Conservation (phyloP, 164 flowering plant genomes). For the Macadamia tetraphylla region DNA sequence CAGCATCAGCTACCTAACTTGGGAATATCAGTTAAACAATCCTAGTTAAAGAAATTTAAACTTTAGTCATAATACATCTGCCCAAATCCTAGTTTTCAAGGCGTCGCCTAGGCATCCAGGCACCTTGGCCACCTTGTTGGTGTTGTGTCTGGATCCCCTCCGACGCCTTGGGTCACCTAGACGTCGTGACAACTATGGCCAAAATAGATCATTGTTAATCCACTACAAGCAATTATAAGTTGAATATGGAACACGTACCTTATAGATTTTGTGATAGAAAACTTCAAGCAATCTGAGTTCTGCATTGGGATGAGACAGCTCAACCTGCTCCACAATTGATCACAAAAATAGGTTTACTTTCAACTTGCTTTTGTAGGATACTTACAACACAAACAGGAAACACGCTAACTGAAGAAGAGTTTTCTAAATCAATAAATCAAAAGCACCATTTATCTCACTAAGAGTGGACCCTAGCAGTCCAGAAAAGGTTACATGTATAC, state of each 20-base stretch:
- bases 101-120: too few relatives aligned
- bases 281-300: conserved; percentile 66
- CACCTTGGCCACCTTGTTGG: too few relatives aligned
- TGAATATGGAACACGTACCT: conserved; percentile 27
- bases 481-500: neutral
- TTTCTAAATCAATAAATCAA: neutral
- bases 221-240: neutral
- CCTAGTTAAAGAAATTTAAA: neutral
- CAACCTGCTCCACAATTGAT: conserved; percentile 34
- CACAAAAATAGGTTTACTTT: neutral
- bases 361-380: neutral
- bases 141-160: too few relatives aligned
- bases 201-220: neutral
- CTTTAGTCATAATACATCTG: too few relatives aligned
- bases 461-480: neutral
- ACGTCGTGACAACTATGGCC: too few relatives aligned
- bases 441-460: neutral
- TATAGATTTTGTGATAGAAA: conserved; percentile 62
- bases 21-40: too few relatives aligned
- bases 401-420: neutral
- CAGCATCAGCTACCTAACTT: too few relatives aligned
- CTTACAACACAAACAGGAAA: neutral
- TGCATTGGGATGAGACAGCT: conserved; percentile 52
- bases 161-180: too few relatives aligned
- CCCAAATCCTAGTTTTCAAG: neutral